Evolutionary conservation across 2,329 filamentous ascomycete species (phyloP), one percentile per base, ranked within the genome.

Genomic region (Capronia americana): DNA sequence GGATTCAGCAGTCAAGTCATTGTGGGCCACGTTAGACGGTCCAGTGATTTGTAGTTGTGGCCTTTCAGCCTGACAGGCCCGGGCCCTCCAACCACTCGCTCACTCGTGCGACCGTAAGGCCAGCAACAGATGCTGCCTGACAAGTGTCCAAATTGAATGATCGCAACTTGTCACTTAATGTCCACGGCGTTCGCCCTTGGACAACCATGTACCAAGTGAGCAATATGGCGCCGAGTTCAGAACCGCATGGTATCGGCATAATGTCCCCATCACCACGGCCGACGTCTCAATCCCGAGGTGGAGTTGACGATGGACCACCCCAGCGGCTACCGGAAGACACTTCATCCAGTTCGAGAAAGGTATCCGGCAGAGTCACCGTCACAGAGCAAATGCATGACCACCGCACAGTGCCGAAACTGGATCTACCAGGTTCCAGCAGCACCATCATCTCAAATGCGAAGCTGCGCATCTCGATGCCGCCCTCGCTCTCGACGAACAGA

Each of bases 151-250:
- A 28, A 12, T 3, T 28, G 38, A 30, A 30, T 24, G 12, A 17
- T 17, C 14, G 12, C 34, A 41, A 17, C 34, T 17, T 41, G 34
- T 14, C 14, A 17, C 34, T 17, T 41, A 17, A 14, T 17, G 34
- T 17, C 14, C 34, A 17, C 34, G 34, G 2, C 14, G 4, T 41
- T 41, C 34, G 14, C 14, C 34, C 12, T n/a, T 32, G 12, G 44
- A 24, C 14, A 14, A 20, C 23, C 11, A 11, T 58, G 26, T 23
- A 48, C 44, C 56, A 26, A 20, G 12, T 24, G 20, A 23, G 4
- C 48, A 59, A 28, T 26, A 64, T 59, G 62, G 62, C 57, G n/a
- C 28, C 28, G 14, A 38, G 14, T 23, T 48, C 32, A 44, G 34
- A 55, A n/a, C 3, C 30, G 11, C 11, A 23, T 38, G 57, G 28